Evolutionary conservation across 163 green algal species (phyloP).

Genomic region (Coccomyxa subellipsoidea): DNA sequence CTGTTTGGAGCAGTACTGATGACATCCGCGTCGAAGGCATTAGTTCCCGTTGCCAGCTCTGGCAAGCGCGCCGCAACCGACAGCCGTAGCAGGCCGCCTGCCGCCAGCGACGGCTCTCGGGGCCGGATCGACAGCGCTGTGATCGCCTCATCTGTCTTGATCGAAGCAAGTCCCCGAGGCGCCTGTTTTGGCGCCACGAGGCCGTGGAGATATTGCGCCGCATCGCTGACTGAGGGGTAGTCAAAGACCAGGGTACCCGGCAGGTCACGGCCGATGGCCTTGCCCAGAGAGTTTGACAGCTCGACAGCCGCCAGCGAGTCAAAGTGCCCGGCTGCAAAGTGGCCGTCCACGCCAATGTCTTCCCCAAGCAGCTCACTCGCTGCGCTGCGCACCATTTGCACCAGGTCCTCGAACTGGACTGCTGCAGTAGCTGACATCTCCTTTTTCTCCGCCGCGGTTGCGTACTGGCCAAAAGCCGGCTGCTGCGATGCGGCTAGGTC

Average conservation of each 20-base stretch:
- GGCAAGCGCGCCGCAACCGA: background rate
- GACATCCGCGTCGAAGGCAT: background rate
- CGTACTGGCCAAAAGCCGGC: background rate
- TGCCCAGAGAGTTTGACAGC: conserved; percentile 5
- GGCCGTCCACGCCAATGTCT: background rate
- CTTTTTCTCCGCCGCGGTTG: background rate
- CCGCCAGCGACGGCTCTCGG: background rate
- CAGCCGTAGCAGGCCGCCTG: background rate
- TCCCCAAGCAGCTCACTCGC: background rate
- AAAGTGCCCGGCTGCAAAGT: conserved; percentile 22
- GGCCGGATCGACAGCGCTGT: background rate
- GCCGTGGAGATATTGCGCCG: background rate
- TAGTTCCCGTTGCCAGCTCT: background rate
- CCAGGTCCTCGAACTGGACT: background rate
- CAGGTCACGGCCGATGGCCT: conserved; percentile 12
- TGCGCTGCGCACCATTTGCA: background rate
- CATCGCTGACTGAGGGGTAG: conserved; percentile 59
- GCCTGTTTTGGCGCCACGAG: background rate
- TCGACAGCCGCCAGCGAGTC: conserved; percentile 31
- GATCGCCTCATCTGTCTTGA: background rate
- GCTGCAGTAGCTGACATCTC: background rate
- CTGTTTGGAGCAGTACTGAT: background rate
- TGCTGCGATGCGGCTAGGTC: background rate
- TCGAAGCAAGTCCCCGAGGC: background rate
- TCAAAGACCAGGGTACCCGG: conserved; percentile 80